Evolutionary conservation across 2,329 filamentous ascomycete species (phyloP).

Genomic region (Fusarium sp.): DNA sequence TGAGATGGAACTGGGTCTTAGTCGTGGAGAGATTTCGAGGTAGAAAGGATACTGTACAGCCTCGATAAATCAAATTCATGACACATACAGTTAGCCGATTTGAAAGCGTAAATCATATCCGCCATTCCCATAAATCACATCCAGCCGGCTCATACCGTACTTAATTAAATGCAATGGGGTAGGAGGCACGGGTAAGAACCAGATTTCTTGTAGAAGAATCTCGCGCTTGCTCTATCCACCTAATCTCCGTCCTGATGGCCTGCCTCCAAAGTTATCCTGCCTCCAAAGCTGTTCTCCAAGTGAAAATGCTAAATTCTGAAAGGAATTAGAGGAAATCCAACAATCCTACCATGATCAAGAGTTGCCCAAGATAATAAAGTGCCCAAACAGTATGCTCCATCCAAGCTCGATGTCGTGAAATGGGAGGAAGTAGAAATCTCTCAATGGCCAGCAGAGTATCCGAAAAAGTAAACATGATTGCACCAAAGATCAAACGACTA

Average conservation of each 20-base stretch:
- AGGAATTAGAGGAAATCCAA: not conserved
- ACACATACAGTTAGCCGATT: too few relatives aligned
- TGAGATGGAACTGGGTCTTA: too few relatives aligned
- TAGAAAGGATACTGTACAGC: too few relatives aligned
- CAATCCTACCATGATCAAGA: slow-evolving; percentile 40
- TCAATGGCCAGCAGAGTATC: slow-evolving; percentile 50
- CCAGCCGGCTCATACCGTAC: too few relatives aligned
- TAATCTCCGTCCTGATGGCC: too few relatives aligned
- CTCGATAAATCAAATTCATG: too few relatives aligned
- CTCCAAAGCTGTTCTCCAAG: not conserved
- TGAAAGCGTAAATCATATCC: too few relatives aligned
- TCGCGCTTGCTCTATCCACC: not conserved
- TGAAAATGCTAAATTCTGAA: not conserved
- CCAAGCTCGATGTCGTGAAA: slow-evolving; percentile 40
- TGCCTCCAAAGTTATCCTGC: not conserved
- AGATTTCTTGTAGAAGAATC: not conserved
- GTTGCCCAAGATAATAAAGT: slow-evolving; percentile 51
- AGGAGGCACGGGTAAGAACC: not conserved
- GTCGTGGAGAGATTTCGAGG: too few relatives aligned
- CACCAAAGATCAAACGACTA: slow-evolving; percentile 42
- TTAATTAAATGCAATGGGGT: too few relatives aligned
- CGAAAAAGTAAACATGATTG: slow-evolving; percentile 49
- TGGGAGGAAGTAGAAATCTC: slow-evolving; percentile 46
- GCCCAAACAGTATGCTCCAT: slow-evolving; percentile 52
- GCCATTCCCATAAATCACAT: too few relatives aligned